Base-by-base conservation (phyloP, 441 rosid species). In the Rhodomyrtus psidioides region DNA sequence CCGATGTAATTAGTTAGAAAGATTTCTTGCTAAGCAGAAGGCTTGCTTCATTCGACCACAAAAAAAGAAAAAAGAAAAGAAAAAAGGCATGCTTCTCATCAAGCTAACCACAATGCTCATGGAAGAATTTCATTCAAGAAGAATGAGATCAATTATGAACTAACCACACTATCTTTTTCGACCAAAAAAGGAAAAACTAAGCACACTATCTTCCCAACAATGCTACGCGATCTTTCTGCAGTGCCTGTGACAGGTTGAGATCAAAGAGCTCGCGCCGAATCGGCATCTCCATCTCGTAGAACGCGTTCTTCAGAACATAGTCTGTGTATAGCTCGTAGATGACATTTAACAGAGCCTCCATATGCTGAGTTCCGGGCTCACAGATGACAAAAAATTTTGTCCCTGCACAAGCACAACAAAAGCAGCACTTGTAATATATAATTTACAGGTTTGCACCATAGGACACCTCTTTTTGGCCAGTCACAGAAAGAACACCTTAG, bases 261-360 rank as follows among this genome's bases (percentile, higher is more conserved):
- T 97, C 99, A 74, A 95, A 97, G 86, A 95, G 98, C 88, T 95
- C 97, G n/a, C 99, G 95, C 70, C 99, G 92, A 51, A 95, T 97
- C 34, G 98, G 99, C 98, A 95, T 95, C 93, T 97, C 99, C 96
- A 95, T 95, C 93, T 97, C 99, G 58, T 97, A 97, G 90, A 97
- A 97, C 24, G 98, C 98, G 79, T 97, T 97, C 95, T 95, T 97
- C 90, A 97, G 86, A 85, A 95, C 98, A 88, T 92, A 97, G 84
- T 95, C 99, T 9, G 98, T 95, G 93, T 95, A 97, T 86, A 95
- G 89, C 85, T 95, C 98, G 82, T 97, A 97, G 81, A 97, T 91
- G 87, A 92, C 88, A 90, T 94, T 94, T 90, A 97, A 90, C 65
- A 97, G 94, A 81, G 86, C 91, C 87, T 95, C 98, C 99, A 95